Evolutionary conservation across 2,329 filamentous ascomycete genomes (phyloP), one percentile per base, ranked within the genome.

Genomic region (Fusarium marasasianum): DNA sequence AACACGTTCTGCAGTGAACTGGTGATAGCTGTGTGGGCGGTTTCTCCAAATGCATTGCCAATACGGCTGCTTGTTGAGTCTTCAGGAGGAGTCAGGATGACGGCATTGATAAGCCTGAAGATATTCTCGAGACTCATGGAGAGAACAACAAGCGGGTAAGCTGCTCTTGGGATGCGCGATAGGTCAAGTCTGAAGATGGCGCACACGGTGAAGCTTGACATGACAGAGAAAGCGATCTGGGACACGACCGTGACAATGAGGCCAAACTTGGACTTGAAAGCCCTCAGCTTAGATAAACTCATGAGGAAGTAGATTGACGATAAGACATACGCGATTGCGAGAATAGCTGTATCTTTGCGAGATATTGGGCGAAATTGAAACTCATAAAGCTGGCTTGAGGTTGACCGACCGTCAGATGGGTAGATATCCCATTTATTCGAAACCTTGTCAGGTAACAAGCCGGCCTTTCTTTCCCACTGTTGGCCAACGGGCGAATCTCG

Each of bases 191-290:
- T 91, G 72, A 94, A 87, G 51, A 94, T 87, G 40, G 92, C 92
- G 78, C 93, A 95, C 43, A 96, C 86, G 1, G 93, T 94, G 78
- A 96, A 94, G 81, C 93, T 95, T 8, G 93, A 93, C 82, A 94
- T 87, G 76, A 95, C 91, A 22, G 93, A 93, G 40, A 93, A 88
- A 7, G 88, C 84, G 73, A 93, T 91, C 82, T 96, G 93, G 1
- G 87, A 88, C 67, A 92, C 84, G 50, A 94, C 91, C 1, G 93
- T 92, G 35, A 93, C 82, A 54, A 94, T 91, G 58, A 96, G 84
- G 38, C 93, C 93, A 47, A 93, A 83, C 77, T 91, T 91, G 44
- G 93, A 95, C 81, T 94, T 95, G 78, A 96, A 89, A 22, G 93
- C 93, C 63, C 90, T 88, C 41, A 95, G 82, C 76, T 92, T 92